These are phyloP conservation scores for Fusarium goolgardi DNA, from an alignment of 2,329 filamentous ascomycete genomes.

Conservation along the genomic window DNA sequence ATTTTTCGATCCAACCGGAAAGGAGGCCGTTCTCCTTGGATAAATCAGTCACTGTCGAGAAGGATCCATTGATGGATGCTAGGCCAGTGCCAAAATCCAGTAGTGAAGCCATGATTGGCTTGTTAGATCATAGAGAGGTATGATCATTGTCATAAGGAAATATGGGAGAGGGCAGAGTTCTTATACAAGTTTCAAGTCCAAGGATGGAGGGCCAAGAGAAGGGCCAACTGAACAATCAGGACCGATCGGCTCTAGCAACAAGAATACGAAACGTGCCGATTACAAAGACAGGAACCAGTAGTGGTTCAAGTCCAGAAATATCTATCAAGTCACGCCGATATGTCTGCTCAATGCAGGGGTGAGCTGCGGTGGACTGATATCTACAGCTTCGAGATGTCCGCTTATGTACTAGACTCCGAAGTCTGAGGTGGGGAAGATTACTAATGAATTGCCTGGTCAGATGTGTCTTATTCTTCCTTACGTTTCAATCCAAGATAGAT, in stretches of 20 bases:
- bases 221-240: neutral
- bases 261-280: conserved; percentile 18
- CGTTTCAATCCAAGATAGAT: too few species aligned
- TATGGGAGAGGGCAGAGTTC: neutral
- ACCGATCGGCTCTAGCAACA: neutral
- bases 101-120: conserved; percentile 10
- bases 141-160: neutral
- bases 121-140: neutral
- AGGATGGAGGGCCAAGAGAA: neutral
- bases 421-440: neutral
- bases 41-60: neutral
- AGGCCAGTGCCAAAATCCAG: neutral
- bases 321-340: neutral
- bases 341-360: neutral
- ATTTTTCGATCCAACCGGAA: conserved; percentile 14
- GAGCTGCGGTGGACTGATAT: conserved; percentile 21
- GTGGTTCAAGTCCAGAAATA: neutral
- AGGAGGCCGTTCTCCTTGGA: conserved; percentile 11
- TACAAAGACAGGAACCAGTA: neutral
- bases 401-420: conserved; percentile 46
- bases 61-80: conserved; percentile 11
- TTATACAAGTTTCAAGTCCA: neutral
- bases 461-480: neutral
- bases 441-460: neutral
- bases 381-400: conserved; percentile 17